Conservation (phyloP, 2,329 filamentous ascomycete species). For the Lasiodiplodia gonubiensis region DNA sequence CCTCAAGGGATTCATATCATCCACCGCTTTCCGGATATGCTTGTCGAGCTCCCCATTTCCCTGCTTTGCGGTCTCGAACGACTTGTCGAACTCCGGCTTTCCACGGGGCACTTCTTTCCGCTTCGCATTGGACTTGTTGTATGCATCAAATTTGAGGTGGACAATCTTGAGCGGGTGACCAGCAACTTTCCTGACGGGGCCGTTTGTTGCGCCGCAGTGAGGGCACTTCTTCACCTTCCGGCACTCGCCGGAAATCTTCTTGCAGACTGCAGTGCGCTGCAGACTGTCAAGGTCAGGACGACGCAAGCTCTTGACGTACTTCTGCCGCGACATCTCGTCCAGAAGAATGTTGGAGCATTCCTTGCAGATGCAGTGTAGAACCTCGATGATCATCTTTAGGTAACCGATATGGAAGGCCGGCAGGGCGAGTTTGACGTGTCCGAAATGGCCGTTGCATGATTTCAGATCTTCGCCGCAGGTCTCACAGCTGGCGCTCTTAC, state of each 20-base stretch:
- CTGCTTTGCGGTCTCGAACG: conserved; percentile 79
- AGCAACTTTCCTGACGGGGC: conserved; percentile 87
- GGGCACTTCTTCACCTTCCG: conserved; percentile 84
- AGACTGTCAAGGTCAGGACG: conserved; percentile 85
- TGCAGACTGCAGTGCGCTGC: conserved; percentile 80
- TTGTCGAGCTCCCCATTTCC: conserved; percentile 85
- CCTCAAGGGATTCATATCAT: conserved; percentile 88
- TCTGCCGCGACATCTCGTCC: conserved; percentile 76
- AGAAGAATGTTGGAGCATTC: conserved; percentile 86
- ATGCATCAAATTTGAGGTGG: conserved; percentile 89
- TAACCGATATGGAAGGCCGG: conserved; percentile 97
- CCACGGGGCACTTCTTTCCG: conserved; percentile 82
- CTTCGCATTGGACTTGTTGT: conserved; percentile 83
- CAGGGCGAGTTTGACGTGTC: conserved; percentile 86
- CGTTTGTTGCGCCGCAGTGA: conserved; percentile 82
- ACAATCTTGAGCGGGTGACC: conserved; percentile 84
- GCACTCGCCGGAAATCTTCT: conserved; percentile 87
- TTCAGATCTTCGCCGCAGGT: conserved; percentile 84
- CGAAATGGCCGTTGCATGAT: conserved; percentile 93
- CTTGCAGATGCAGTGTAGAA: conserved; percentile 94
- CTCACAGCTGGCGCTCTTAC: conserved; percentile 76
- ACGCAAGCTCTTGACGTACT: conserved; percentile 79
- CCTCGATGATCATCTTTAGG: conserved; percentile 88
- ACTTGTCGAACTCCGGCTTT: conserved; percentile 84
- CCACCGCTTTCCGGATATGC: conserved; percentile 87